phyloP scores from a whole-genome alignment of 2,329 filamentous ascomycete genomes.

The Arachnomyces sp. region DNA sequence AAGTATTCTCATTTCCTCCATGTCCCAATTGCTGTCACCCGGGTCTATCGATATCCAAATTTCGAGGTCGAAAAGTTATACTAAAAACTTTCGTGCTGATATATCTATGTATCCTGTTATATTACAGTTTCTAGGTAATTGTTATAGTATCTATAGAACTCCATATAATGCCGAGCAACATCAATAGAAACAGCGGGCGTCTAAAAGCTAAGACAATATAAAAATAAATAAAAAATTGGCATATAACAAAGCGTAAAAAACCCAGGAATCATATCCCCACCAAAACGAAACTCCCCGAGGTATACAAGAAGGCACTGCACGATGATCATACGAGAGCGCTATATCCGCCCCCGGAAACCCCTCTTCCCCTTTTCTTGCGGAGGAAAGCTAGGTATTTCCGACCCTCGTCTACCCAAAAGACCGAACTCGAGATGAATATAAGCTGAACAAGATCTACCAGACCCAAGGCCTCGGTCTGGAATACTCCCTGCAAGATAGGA shows the following conservation, averaged over 20 bases:
- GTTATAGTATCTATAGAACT: no score
- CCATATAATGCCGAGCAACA: no score
- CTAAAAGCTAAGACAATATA: no score
- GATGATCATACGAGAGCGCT: constrained; percentile 32
- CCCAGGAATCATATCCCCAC: no score
- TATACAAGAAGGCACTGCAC: not conserved
- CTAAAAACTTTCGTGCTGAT: no score
- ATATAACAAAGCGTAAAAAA: no score
- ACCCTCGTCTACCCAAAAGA: constrained; percentile 91
- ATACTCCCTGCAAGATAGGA: constrained; percentile 84
- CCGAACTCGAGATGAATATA: constrained; percentile 68
- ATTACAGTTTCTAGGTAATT: no score
- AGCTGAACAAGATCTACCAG: constrained; percentile 66
- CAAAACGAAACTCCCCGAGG: no score
- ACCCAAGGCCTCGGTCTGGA: constrained; percentile 83
- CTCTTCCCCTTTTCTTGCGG: constrained; percentile 23
- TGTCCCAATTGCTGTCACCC: not conserved
- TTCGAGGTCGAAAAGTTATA: not conserved
- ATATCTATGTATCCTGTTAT: no score
- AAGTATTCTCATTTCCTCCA: not conserved
- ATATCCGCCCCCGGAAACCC: constrained; percentile 28
- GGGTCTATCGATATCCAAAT: not conserved
- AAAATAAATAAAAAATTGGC: no score
- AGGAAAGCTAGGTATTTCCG: constrained; percentile 56
- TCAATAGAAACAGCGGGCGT: no score